Base-by-base conservation (phyloP, 495 filamentous ascomycete genomes). In the Astrothelium subdiscretum region DNA sequence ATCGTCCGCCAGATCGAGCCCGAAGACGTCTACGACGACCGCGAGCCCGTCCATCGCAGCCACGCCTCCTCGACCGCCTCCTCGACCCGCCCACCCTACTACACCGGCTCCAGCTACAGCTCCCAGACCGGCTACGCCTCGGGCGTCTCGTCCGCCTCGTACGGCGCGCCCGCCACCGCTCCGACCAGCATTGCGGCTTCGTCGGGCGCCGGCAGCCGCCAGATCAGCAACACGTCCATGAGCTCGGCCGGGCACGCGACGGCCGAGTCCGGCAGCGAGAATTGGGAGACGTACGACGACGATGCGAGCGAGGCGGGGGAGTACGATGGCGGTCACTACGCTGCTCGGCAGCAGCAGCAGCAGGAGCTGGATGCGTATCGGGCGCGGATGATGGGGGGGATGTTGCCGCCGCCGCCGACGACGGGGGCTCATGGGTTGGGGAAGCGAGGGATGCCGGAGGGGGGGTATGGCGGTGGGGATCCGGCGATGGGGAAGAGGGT, bases 241-340 rank as follows among this genome's bases (percentile, higher is more conserved):
- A 63, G 48, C 31, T 63, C 63, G 58, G 27, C 12, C 22, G 35
- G 43, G 0, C 11, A 15, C 22, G 58, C 18, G 18, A 31, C 54
- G 27, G 22, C 26, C 29, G 62, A 35, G 2, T 81, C 81, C 18
- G 89, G 90, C 2, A 92, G 88, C 0, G 91, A 96, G 74, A 97
- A 97, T 72, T 97, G 91, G 91, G 91, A 97, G 76, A 95, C 90
- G 26, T 96, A 91, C 64, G 87, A 90, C 64, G 87, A 90, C 65
- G 87, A 90, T 71, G 83, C 80, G 43, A 86, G 84, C 2, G 90
- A 70, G 38, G 48, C 29, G 29, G 60, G 42, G 31, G 68, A 65
- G 43, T 59, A n/a, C n/a, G n/a, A n/a, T n/a, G n/a, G n/a, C n/a
- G n/a, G n/a, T n/a, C n/a, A n/a, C n/a, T n/a, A n/a, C n/a, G n/a